phyloP scores from a whole-genome alignment of 192 early-diverging fungal species.

The Neocallimastix lanati region DNA sequence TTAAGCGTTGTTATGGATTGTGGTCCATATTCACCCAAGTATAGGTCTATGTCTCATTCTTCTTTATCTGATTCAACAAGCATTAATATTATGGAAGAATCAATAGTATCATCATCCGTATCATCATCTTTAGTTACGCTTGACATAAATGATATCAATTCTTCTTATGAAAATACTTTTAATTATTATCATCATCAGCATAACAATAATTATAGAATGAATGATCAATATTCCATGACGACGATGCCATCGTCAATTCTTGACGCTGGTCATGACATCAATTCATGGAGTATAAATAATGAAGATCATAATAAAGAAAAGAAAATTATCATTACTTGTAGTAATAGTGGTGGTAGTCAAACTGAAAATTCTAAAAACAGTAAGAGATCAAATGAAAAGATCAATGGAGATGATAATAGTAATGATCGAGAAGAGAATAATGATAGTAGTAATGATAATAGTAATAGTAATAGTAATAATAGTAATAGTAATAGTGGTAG shows the following conservation, averaged over 20 bases:
- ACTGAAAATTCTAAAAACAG: not conserved
- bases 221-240: no score
- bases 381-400: not conserved
- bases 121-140: no score
- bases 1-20: no score
- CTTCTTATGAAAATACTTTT: no score
- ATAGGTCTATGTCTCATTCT: no score
- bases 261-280: not conserved
- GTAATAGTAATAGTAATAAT: not conserved
- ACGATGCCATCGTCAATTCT: not conserved
- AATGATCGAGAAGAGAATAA: not conserved
- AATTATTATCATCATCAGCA: no score
- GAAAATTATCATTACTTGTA: not conserved
- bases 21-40: no score
- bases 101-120: no score
- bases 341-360: not conserved
- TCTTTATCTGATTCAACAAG: no score
- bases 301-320: not conserved
- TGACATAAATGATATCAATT: no score
- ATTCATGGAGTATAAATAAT: not conserved
- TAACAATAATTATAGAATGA: no score
- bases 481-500: not conserved
- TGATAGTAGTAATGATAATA: not conserved
- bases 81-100: no score
- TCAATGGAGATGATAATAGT: not conserved